Evolutionary conservation across 352 stramenopile species (phyloP), one percentile per base, ranked within the genome.

Genomic region (Phytophthora sansomeana): DNA sequence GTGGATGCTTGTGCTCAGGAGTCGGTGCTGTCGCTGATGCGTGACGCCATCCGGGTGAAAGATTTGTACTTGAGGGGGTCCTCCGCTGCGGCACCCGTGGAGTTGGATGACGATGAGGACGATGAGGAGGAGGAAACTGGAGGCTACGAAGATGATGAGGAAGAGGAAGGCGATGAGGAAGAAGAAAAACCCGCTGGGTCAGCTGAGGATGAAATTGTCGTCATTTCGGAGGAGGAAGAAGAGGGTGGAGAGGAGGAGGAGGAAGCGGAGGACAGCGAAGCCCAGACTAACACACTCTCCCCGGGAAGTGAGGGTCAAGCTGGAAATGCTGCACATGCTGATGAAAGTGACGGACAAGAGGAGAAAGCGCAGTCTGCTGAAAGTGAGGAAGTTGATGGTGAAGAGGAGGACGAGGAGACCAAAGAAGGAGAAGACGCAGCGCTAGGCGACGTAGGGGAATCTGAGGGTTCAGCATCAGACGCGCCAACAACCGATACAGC

Each of bases 1-100:
- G 58, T 92, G 8, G 83, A 89, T 43, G 83, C 83, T 0, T 92
- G 81, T 55, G 71, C 73, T 5, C 73, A 90, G 9, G 79, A 89
- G 17, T 72, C 76, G 17, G 80, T 90, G 24, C 62, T 92, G 32
- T 77, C 64, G 16, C 54, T 89, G 4, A 72, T 92, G 65, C 67
- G 76, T 4, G 81, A 92, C 8, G 78, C 83, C n/a, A 80, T 89
- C 47, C 68, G 72, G 26, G 61, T 85, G 47, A 72, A 67, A 14
- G 67, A 83, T 52, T 52, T 86, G 46, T 85, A 85, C 35, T 11
- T 72, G 59, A 74, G 69, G 41, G 83, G 83, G 5, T 86, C 83
- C 3, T 84, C 79, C 3, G 70, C 70, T 64, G 68, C 78, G 0
- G 78, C 74, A 0, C 81, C 83, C 0, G 56, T 92, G 17, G 83